A percentile compares a stretch with the other conserved stretches of the same genome.
These are phyloP conservation scores for Amoeboaphelidium occidentale DNA, from an alignment of 371 early-diverging fungal species.

Conservation along the genomic window DNA sequence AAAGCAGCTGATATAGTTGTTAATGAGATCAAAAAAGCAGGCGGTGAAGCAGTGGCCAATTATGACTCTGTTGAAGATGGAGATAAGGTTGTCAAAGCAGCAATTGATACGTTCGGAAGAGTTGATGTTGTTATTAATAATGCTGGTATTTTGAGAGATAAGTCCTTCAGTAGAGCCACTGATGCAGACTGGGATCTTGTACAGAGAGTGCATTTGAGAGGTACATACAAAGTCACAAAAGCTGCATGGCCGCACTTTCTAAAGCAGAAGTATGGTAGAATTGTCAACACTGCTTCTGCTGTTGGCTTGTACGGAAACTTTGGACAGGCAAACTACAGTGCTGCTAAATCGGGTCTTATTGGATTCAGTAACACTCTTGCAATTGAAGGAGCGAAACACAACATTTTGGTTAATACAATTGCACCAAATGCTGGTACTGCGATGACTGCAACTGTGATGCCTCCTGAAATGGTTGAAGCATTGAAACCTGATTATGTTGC, in stretches of 20 bases:
- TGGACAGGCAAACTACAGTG: slow-evolving; percentile 57
- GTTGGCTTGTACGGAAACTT: slow-evolving; percentile 46
- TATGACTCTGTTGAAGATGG: slow-evolving; percentile 92
- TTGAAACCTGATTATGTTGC: slow-evolving; percentile 55
- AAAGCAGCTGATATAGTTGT: slow-evolving; percentile 85
- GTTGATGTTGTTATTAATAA: slow-evolving; percentile 91
- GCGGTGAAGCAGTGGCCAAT: slow-evolving; percentile 90
- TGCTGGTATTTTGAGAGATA: slow-evolving; percentile 91
- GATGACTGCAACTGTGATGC: slow-evolving; percentile 64
- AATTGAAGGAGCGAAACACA: slow-evolving; percentile 34
- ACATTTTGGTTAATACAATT: slow-evolving; percentile 63
- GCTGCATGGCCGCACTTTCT: slow-evolving; percentile 90
- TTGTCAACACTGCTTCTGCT: slow-evolving; percentile 60
- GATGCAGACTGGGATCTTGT: slow-evolving; percentile 91
- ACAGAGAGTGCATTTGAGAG: slow-evolving; percentile 63
- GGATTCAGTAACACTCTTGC: slow-evolving; percentile 47
- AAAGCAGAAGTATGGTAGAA: slow-evolving; percentile 82
- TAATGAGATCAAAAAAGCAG: slow-evolving; percentile 62
- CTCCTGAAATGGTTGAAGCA: slow-evolving; percentile 42
- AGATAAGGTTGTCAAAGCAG: slow-evolving; percentile 84
- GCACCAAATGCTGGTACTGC: slow-evolving; percentile 92
- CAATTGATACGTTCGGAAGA: slow-evolving; percentile 77
- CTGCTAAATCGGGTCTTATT: slow-evolving; percentile 58
- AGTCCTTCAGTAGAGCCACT: slow-evolving; percentile 77
- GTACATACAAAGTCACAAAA: slow-evolving; percentile 79